phyloP scores from a whole-genome alignment of 768 basidiomycete genomes.

The Exidia glandulosa region DNA sequence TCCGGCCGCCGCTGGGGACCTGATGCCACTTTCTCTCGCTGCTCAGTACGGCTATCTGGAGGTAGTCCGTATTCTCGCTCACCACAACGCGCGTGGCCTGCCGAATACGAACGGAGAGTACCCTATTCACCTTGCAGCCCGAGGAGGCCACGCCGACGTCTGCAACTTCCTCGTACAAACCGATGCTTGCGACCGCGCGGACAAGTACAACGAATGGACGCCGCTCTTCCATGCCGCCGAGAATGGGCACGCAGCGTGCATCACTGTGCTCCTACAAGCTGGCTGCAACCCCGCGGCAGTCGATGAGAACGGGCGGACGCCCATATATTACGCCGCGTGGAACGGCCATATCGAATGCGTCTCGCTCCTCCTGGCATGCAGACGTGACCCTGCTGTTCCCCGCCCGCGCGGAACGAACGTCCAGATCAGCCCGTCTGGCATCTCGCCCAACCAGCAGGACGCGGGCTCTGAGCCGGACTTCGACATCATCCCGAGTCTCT shows the following conservation, averaged over 20 bases:
- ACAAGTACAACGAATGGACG: conserved; percentile 98
- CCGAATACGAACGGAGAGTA: conserved; percentile 95
- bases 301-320: conserved; percentile 77
- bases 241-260: conserved; percentile 65
- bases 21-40: conserved; percentile 82
- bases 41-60: conserved; percentile 82
- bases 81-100: conserved; percentile 63
- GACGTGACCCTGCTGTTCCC: conserved; percentile 12
- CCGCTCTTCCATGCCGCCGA: conserved; percentile 92
- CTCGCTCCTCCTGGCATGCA: conserved; percentile 41
- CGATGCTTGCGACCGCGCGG: conserved; percentile 74
- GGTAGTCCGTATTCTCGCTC: conserved; percentile 66
- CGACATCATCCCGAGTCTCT: conserved; percentile 89
- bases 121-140: conserved; percentile 90
- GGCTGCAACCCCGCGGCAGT: conserved; percentile 61
- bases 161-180: conserved; percentile 64
- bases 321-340: conserved; percentile 95
- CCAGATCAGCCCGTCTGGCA: conserved; percentile 2
- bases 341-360: conserved; percentile 74
- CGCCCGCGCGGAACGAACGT: conserved; percentile 4
- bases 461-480: conserved; percentile 55
- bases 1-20: conserved; percentile 46
- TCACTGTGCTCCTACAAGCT: conserved; percentile 68
- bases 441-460: conserved; percentile 17
- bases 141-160: conserved; percentile 81